These are phyloP conservation scores for Clavispora carvajalis DNA, from an alignment of 805 yeast species.

Conservation along the genomic window DNA sequence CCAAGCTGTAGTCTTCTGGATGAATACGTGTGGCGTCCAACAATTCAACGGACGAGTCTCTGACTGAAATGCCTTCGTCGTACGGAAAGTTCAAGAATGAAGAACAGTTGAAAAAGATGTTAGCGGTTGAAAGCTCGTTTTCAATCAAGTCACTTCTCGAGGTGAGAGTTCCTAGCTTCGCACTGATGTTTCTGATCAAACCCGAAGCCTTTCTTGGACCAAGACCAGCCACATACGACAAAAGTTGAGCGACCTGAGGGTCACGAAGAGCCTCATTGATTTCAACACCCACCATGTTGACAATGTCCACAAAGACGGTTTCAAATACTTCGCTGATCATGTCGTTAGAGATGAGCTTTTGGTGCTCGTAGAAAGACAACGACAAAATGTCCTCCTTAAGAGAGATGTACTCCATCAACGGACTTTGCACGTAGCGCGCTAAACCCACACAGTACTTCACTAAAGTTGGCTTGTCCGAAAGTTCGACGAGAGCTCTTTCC, in stretches of 20 bases:
- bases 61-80: conserved; percentile 49
- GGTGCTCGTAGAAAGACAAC: conserved; percentile 66
- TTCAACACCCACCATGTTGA: conserved; percentile 89
- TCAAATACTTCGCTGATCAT: conserved; percentile 62
- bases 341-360: conserved; percentile 62
- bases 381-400: conserved; percentile 71
- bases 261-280: conserved; percentile 84
- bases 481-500: conserved; percentile 66
- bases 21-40: conserved; percentile 95
- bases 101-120: conserved; percentile 85
- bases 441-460: conserved; percentile 82
- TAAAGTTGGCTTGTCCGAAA: conserved; percentile 76
- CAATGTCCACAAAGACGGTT: conserved; percentile 81
- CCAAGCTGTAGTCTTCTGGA: conserved; percentile 95
- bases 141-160: conserved; percentile 81
- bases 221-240: conserved; percentile 82
- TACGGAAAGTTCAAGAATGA: conserved; percentile 79
- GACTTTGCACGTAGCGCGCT: conserved; percentile 89
- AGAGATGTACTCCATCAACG: conserved; percentile 83
- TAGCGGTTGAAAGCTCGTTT: conserved; percentile 70
- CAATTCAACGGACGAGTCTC: conserved; percentile 66
- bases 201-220: conserved; percentile 96
- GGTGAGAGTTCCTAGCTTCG: conserved; percentile 49
- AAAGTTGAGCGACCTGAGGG: conserved; percentile 59
- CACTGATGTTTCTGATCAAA: conserved; percentile 72